Evolutionary conservation across 2,329 filamentous ascomycete species (phyloP).

Genomic region (Pyricularia pennisetigena): DNA sequence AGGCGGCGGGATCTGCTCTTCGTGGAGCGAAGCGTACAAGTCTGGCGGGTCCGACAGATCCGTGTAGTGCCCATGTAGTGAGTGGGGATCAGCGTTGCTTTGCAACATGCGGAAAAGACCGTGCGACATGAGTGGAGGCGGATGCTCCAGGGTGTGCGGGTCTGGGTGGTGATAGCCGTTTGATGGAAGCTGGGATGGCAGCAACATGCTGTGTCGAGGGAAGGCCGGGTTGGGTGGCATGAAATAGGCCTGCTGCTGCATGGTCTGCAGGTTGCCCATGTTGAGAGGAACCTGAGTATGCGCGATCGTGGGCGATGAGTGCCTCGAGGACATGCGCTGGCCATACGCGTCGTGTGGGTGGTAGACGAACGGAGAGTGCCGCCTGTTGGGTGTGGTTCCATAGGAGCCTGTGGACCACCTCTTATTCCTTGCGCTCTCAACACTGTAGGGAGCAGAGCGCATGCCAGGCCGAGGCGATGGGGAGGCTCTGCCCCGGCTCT

Average conservation of each 20-base stretch:
- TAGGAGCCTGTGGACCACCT: conserved; percentile 73
- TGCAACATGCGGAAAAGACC: conserved; percentile 65
- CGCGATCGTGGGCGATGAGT: conserved; percentile 39
- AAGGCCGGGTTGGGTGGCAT: conserved; percentile 42
- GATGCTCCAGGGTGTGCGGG: conserved; percentile 44
- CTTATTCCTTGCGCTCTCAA: conserved; percentile 58
- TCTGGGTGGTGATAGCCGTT: conserved; percentile 28
- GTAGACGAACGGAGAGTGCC: conserved; percentile 53
- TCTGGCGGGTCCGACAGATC: conserved; percentile 69
- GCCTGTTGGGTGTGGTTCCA: conserved; percentile 42
- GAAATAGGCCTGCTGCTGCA: conserved; percentile 38
- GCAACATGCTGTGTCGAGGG: conserved; percentile 47
- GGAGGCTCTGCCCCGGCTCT: conserved; percentile 60
- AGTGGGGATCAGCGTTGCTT: conserved; percentile 62
- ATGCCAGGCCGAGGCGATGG: conserved; percentile 60
- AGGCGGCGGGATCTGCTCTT: conserved; percentile 64
- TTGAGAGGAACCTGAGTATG: conserved; percentile 40
- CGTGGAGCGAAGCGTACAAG: conserved; percentile 63
- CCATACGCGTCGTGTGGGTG: conserved; percentile 50
- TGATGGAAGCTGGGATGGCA: conserved; percentile 44
- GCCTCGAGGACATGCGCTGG: conserved; percentile 40
- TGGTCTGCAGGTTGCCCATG: conserved; percentile 44
- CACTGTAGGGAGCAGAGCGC: conserved; percentile 60
- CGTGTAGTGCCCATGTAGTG: conserved; percentile 58
- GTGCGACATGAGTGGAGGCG: conserved; percentile 57